These are phyloP conservation scores for Lentinula raphanica DNA, from an alignment of 768 basidiomycete genomes.

Conservation along the genomic window DNA sequence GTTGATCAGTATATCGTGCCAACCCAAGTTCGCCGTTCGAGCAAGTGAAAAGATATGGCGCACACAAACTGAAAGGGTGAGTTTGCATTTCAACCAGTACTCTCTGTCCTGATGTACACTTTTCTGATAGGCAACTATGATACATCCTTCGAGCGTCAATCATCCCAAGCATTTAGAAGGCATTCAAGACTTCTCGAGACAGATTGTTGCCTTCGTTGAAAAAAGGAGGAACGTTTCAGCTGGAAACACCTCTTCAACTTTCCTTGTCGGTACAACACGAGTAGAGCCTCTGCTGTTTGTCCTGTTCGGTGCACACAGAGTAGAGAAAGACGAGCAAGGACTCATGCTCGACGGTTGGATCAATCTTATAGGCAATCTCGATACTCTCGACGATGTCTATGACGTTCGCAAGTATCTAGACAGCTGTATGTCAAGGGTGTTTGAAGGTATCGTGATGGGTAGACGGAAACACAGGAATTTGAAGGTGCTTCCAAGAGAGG, in stretches of 20 bases:
- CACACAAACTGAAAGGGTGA: constrained; percentile 81
- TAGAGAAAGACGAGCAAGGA: constrained; percentile 64
- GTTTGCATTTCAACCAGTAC: constrained; percentile 10
- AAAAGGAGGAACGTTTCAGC: constrained; percentile 72
- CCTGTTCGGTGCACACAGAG: constrained; percentile 82
- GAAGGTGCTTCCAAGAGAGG: constrained; percentile 36
- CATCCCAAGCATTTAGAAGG: constrained; percentile 43
- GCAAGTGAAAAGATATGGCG: constrained; percentile 62
- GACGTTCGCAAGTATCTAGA: constrained; percentile 77
- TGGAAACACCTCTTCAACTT: constrained; percentile 47
- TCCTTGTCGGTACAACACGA: constrained; percentile 74
- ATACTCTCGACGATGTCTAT: constrained; percentile 78
- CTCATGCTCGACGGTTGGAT: constrained; percentile 90
- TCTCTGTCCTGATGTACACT: constrained; percentile 6
- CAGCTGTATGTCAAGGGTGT: constrained; percentile 81
- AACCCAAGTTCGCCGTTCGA: constrained; percentile 87
- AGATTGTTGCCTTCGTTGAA: constrained; percentile 77
- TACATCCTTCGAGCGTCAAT: constrained; percentile 87
- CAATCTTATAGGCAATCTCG: constrained; percentile 68
- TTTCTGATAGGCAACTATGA: constrained; percentile 54
- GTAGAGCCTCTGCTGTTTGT: constrained; percentile 87
- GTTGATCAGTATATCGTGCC: constrained; percentile 77
- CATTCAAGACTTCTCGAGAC: constrained; percentile 36
- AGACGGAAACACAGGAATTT: constrained; percentile 29
- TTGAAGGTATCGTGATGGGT: constrained; percentile 69